Conservation (phyloP, 768 basidiomycete genomes). For the Paxillus involutus region DNA sequence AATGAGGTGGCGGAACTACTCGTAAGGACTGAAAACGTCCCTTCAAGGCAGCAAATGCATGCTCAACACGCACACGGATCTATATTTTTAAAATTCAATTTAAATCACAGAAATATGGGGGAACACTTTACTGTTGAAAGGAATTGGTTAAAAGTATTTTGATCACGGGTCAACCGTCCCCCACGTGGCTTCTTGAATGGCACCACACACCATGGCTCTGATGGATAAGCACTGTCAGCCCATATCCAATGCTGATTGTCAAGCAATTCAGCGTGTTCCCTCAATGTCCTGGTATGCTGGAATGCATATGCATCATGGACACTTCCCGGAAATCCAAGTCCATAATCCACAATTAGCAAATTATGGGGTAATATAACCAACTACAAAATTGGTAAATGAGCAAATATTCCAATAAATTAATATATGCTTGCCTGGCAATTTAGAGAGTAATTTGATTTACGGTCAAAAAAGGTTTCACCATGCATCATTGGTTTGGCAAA, state of each 20-base stretch:
- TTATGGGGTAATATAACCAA: constrained; percentile 8
- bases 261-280: not conserved
- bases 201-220: not conserved
- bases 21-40: not conserved
- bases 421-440: constrained; percentile 13
- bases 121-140: not conserved
- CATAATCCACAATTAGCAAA: constrained; percentile 9
- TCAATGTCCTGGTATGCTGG: not conserved
- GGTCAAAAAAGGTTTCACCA: constrained; percentile 13
- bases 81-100: not conserved
- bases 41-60: constrained; percentile 2
- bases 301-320: constrained; percentile 3
- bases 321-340: constrained; percentile 2
- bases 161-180: not conserved
- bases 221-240: constrained; percentile 2
- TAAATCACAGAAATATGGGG: no score
- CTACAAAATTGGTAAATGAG: not conserved
- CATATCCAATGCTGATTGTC: constrained; percentile 6
- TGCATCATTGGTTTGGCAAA: constrained; percentile 11
- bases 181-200: constrained; percentile 12
- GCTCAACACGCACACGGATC: not conserved
- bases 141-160: not conserved
- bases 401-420: not conserved
- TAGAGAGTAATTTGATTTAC: constrained; percentile 17
- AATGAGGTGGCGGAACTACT: not conserved